Evolutionary conservation across 2,329 filamentous ascomycete species (phyloP).

Genomic region (Apiospora hydei): DNA sequence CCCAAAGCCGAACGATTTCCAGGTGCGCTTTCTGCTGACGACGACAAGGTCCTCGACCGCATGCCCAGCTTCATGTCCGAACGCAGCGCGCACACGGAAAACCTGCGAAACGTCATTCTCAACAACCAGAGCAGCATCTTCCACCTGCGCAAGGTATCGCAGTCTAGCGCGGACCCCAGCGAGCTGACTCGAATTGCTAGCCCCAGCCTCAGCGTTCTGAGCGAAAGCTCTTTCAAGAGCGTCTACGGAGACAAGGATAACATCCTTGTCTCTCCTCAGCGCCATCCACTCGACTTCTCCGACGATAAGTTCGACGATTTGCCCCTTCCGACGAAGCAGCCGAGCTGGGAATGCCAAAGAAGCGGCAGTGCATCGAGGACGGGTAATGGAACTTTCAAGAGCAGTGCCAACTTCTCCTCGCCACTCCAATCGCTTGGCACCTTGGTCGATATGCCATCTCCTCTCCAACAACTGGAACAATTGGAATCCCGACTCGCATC

Average conservation of each 20-base stretch:
- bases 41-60: slow-evolving; percentile 54
- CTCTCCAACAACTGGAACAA: slow-evolving; percentile 59
- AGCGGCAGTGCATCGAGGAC: slow-evolving; percentile 33
- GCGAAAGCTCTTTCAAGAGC: slow-evolving; percentile 72
- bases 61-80: slow-evolving; percentile 74
- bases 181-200: slow-evolving; percentile 55
- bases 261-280: slow-evolving; percentile 31
- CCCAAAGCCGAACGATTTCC: neutral
- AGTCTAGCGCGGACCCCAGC: slow-evolving; percentile 48
- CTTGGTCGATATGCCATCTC: slow-evolving; percentile 54
- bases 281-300: slow-evolving; percentile 31
- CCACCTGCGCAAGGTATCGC: slow-evolving; percentile 57
- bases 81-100: slow-evolving; percentile 64
- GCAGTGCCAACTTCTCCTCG: slow-evolving; percentile 39
- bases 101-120: slow-evolving; percentile 66
- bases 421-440: slow-evolving; percentile 56
- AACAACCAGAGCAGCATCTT: slow-evolving; percentile 55
- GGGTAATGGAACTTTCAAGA: slow-evolving; percentile 42
- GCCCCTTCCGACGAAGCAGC: slow-evolving; percentile 32
- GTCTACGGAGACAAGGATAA: slow-evolving; percentile 60
- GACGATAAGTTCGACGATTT: slow-evolving; percentile 35
- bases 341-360: slow-evolving; percentile 32
- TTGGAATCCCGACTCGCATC: slow-evolving; percentile 41
- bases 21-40: slow-evolving; percentile 25
- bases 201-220: slow-evolving; percentile 69